Base-by-base conservation (phyloP, 495 filamentous ascomycete species). In the Penicillium tannophilum region DNA sequence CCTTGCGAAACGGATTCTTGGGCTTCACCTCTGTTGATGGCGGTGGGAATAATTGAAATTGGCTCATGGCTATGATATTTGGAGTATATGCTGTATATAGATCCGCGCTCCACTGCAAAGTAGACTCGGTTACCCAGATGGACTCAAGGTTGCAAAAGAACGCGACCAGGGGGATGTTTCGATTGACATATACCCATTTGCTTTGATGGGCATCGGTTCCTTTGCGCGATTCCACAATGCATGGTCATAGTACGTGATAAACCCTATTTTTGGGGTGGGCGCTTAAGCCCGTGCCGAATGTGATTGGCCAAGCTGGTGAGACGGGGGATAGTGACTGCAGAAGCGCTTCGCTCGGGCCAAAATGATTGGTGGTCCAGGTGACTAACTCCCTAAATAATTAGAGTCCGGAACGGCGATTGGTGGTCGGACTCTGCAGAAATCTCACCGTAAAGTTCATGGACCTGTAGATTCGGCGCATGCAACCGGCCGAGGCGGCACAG, bases 11-110 rank as follows among this genome's bases (percentile, higher is more conserved):
- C 6, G 73, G 75, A 58, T 70, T 77, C 64, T 70, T 80, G 64
- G 62, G 67, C 63, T 66, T 77, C 16, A 61, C 62, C 53, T 70
- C 76, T 53, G 71, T 70, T 11, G 78, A 74, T 28, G 78, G 76
- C 19, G 83, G 71, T 39, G 83, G 83, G 51, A 86, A 85, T 47
- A 86, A 68, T 62, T 83, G 79, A 54, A 86, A 80, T 56, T 77
- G 75, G 61, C 63, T 76, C 74, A 76, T 76, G 26, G 36, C 67
- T 59, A 30, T 31, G 50, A 26, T 20, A 19, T 44, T 17, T 42
- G 50, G 26, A 30, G 11, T 26, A 28, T 26, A 28, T 19, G 42
- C 24, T 54, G 14, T 61, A 19, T 56, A 28, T 31, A n/a, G 35
- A 39, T 52, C 45, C 36, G 12, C 19, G 45, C 20, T 41, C 20